phyloP scores from a whole-genome alignment of 73 alveolate genomes.

The Diophrys appendiculata region DNA sequence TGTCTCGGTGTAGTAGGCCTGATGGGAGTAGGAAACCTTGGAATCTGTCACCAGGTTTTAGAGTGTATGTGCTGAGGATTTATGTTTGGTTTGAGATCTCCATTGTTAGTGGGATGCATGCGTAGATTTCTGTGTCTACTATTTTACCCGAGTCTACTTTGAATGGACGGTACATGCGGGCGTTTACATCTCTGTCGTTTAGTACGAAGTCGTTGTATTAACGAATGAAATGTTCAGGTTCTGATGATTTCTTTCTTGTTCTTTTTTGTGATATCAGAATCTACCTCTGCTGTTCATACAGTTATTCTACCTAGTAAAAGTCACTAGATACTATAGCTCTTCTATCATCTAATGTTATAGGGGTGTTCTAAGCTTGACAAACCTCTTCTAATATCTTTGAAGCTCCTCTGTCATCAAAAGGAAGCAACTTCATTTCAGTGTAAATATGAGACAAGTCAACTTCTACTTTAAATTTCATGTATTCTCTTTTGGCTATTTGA shows the following conservation, averaged over 20 bases:
- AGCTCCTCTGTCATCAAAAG: not conserved
- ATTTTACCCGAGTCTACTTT: not conserved
- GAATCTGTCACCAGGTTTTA: not conserved
- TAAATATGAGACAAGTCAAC: too few species aligned
- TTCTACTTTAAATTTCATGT: not conserved
- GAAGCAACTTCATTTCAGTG: not conserved
- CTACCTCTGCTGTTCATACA: not conserved
- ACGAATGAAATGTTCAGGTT: not conserved
- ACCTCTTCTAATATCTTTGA: not conserved
- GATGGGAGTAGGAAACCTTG: not conserved
- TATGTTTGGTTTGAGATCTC: not conserved
- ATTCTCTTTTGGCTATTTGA: not conserved
- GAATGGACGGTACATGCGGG: not conserved
- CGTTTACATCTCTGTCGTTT: not conserved
- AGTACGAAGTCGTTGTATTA: not conserved
- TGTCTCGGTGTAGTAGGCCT: not conserved
- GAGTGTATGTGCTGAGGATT: not conserved
- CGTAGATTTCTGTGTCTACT: not conserved
- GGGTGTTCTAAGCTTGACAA: not conserved
- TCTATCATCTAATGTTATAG: not conserved
- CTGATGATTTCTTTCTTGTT: not conserved
- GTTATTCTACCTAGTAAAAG: not conserved
- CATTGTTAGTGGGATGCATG: not conserved
- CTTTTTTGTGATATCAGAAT: too few species aligned
- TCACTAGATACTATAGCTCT: not conserved